Conservation (phyloP, 495 filamentous ascomycete species). For the Podospora pseudoanserina region DNA sequence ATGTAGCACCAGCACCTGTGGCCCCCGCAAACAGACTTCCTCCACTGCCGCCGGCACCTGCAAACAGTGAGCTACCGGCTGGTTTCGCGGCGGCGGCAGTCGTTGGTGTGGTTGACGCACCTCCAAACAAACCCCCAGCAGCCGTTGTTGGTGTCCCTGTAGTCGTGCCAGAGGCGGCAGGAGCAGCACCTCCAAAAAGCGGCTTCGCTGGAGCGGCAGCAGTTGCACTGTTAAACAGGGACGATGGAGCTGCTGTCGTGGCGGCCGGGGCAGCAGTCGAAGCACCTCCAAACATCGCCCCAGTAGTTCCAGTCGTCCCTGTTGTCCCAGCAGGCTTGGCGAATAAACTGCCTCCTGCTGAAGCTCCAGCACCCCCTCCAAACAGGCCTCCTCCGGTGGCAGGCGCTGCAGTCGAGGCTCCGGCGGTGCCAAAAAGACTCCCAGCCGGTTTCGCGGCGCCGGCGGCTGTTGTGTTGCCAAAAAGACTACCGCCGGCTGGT, state of each 20-base stretch:
- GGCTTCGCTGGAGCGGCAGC: conserved; percentile 8
- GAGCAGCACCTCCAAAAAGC: conserved; percentile 8
- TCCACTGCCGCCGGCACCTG: neutral
- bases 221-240: conserved; percentile 20
- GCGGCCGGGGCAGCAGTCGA: conserved; percentile 9
- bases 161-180: neutral
- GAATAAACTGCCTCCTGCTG: conserved; percentile 40
- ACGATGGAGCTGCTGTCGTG: conserved; percentile 8
- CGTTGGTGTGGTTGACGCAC: neutral
- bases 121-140: neutral
- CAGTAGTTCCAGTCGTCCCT: conserved; percentile 17
- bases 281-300: conserved; percentile 21
- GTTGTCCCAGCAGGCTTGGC: conserved; percentile 30
- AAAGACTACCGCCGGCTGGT: conserved; percentile 40
- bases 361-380: conserved; percentile 14
- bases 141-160: neutral
- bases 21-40: conserved; percentile 11
- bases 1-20: conserved; percentile 9
- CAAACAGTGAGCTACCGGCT: neutral
- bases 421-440: conserved; percentile 30
- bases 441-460: conserved; percentile 27
- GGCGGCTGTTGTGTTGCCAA: conserved; percentile 43
- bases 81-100: neutral
- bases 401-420: conserved; percentile 21
- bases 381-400: conserved; percentile 11